Base-by-base conservation (phyloP, 2,329 filamentous ascomycete species). In the Cytospora piceicola region DNA sequence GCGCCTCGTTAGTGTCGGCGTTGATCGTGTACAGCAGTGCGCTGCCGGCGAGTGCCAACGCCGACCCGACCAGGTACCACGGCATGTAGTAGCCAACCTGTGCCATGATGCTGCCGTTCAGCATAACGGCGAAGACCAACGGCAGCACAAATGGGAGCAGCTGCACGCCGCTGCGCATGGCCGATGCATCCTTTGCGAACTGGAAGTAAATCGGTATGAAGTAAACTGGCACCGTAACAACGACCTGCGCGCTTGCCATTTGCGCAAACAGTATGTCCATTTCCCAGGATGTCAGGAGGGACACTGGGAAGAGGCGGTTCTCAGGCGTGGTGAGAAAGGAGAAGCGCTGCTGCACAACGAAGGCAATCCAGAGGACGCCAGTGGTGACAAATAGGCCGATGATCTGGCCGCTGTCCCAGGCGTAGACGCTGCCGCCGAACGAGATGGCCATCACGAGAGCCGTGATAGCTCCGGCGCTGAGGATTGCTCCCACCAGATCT, bases 161-260 rank as follows among this genome's bases (percentile, higher is more conserved):
- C 11, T 75, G 73, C 0, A 80, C 74, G 0, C 73, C 76, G 14
- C 78, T 73, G 15, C 73, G 62, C 11, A 80, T 70, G 7, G 77
- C 75, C 0, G 67, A 73, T 60, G 81, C 81, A 12, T 75, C 75
- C 4, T 73, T 73, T 0, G 75, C 75, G 70, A 85, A 85, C 68
- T 82, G 79, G 71, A 85, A 85, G 72, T 77, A 84, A 1, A 85
- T 71, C 0, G 83, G 83, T n/a, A 85, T 78, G 71, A 80, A 85
- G 71, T 84, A 85, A 27, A 80, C 72, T 17, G 70, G 58, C 11
- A 77, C 69, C 55, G 75, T 76, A 49, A 66, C 62, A 9, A 68
- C 68, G 17, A 71, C 67, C n/a, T 69, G 69, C 20, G 63, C 63
- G 5, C 58, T 68, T 15, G 69, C 70, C 24, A 75, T 79, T 7